Conservation (phyloP, 1,284 basidiomycete genomes). For the Boletus austroedulis region DNA sequence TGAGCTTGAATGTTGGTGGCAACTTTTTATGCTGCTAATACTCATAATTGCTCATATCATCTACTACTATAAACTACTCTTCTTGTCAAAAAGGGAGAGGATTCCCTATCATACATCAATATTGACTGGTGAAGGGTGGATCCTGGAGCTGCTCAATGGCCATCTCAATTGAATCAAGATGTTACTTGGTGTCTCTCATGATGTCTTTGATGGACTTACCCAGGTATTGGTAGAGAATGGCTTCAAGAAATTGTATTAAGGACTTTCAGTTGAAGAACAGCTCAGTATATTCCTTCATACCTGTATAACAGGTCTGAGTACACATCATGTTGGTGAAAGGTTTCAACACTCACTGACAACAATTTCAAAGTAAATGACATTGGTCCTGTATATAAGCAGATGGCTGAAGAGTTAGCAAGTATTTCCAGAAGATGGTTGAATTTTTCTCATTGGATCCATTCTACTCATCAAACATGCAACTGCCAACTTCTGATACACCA, state of each 20-base stretch:
- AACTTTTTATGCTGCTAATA: background rate
- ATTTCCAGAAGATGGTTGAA: too few relatives aligned
- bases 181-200: background rate
- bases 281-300: background rate
- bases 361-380: too few relatives aligned
- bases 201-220: background rate
- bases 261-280: background rate
- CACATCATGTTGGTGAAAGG: background rate
- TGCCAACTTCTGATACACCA: background rate
- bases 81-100: background rate
- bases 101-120: background rate
- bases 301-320: background rate
- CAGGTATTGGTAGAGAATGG: background rate
- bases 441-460: too few relatives aligned
- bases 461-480: background rate
- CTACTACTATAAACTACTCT: background rate
- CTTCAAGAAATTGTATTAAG: background rate
- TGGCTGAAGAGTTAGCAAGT: too few relatives aligned
- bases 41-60: background rate
- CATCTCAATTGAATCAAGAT: background rate
- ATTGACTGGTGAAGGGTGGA: slow-evolving; percentile 1
- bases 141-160: background rate
- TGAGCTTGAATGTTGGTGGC: background rate
- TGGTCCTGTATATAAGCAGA: too few relatives aligned
- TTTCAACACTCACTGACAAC: too few relatives aligned